Evolutionary conservation across 2,329 filamentous ascomycete genomes (phyloP).

Genomic region (Pseudogymnoascus sp.): DNA sequence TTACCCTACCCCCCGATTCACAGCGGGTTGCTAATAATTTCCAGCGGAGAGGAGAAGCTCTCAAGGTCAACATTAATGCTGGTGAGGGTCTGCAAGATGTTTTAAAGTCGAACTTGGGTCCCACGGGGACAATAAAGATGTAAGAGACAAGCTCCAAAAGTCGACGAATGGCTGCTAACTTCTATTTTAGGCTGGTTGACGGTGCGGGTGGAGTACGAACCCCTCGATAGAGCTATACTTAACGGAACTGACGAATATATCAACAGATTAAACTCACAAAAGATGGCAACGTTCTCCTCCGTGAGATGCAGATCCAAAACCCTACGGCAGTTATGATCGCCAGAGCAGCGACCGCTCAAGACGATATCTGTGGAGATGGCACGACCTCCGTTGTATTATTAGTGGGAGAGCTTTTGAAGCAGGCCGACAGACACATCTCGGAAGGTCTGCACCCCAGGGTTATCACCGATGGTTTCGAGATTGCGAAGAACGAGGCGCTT

Average conservation of each 20-base stretch:
- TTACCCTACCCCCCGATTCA: slow-evolving; percentile 19
- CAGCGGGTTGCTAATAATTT: slow-evolving; percentile 27
- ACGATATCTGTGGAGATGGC: slow-evolving; percentile 96
- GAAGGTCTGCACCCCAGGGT: slow-evolving; percentile 96
- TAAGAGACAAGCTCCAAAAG: slow-evolving; percentile 36
- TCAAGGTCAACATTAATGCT: slow-evolving; percentile 93
- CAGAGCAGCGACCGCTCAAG: slow-evolving; percentile 86
- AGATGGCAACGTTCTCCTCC: slow-evolving; percentile 81
- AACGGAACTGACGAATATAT: slow-evolving; percentile 18
- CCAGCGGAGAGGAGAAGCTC: slow-evolving; percentile 91
- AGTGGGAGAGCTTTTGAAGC: slow-evolving; percentile 94
- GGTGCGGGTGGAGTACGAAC: slow-evolving; percentile 58
- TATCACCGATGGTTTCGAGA: slow-evolving; percentile 95
- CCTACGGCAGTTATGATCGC: slow-evolving; percentile 86
- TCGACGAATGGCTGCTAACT: slow-evolving; percentile 14
- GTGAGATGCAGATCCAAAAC: slow-evolving; percentile 93
- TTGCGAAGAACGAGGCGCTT: slow-evolving; percentile 86
- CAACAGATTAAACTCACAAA: slow-evolving; percentile 94
- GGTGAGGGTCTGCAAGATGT: slow-evolving; percentile 93
- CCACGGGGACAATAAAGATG: slow-evolving; percentile 95
- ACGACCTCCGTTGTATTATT: slow-evolving; percentile 94
- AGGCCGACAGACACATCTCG: slow-evolving; percentile 90
- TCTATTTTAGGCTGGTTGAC: slow-evolving; percentile 53
- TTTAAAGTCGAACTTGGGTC: slow-evolving; percentile 91
- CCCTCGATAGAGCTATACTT: neutral